Base-by-base conservation (phyloP, 768 basidiomycete genomes). In the Rhodotorula toruloides region DNA sequence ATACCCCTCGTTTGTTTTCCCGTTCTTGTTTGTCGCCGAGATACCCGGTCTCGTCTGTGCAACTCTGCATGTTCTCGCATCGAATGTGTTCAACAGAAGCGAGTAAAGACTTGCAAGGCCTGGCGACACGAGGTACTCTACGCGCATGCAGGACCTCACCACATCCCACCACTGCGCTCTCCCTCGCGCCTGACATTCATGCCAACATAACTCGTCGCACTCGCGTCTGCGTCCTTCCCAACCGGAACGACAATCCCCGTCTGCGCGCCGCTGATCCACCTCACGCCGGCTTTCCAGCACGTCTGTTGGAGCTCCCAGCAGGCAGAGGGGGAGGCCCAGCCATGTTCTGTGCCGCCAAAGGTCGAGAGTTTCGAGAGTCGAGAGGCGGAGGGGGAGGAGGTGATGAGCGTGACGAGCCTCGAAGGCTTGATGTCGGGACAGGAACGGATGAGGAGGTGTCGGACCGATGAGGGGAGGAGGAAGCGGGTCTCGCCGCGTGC, bases 291-390 rank as follows among this genome's bases (percentile, higher is more conserved):
- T 12, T n/a, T 25, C 65, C 65, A 67, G 39, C 65, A 67, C 40
- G 46, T 56, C 11, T 34, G 29, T 44, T 67, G 65, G 1, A 49
- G n/a, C 0, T 31, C 29, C 42, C 40, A 57, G 22, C 42, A 12
- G 27, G n/a, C 2, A 5, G 52, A 11, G 4, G 60, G 60, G 43
- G 14, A 13, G 21, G 49, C 37, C 65, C 65, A 67, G 19, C 65
- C 65, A 37, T 56, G 52, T 37, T 67, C 65, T 22, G 55, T 27
- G 0, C 54, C 55, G 50, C 60, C 65, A 36, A 42, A 52, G 17
- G 61, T 43, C 22, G 11, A 16, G 19, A 67, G 40, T 4, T 1
- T 13, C 19, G 10, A 11, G 27, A 65, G 42, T 25, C 21, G 44
- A 1, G 22, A 27, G 39, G 37, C 17, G 36, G 54, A 27, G 39